phyloP scores from a whole-genome alignment of 2,329 filamentous ascomycete genomes.

The Ophiosphaerella narmari region DNA sequence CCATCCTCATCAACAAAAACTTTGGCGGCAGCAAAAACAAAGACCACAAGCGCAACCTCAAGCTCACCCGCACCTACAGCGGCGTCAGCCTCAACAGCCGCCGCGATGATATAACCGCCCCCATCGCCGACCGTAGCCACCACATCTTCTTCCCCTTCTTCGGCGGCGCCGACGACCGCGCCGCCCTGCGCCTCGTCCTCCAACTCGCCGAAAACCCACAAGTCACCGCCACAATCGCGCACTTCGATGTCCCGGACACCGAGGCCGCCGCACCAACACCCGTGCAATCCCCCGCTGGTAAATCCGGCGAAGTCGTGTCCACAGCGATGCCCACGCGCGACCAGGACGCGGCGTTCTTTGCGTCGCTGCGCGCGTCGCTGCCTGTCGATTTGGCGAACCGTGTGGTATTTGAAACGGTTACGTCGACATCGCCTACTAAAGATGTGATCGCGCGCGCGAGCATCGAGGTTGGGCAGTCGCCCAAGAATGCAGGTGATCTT shows the following conservation, averaged over 20 bases:
- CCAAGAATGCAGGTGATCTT: slow-evolving; percentile 71
- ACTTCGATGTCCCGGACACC: slow-evolving; percentile 52
- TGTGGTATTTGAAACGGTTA: slow-evolving; percentile 62
- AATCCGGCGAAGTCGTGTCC: slow-evolving; percentile 18
- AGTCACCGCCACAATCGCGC: slow-evolving; percentile 77
- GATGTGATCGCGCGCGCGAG: slow-evolving; percentile 60
- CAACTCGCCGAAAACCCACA: slow-evolving; percentile 81
- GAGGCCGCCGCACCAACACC: slow-evolving; percentile 18
- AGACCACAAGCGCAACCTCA: slow-evolving; percentile 28
- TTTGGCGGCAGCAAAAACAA: slow-evolving; percentile 58
- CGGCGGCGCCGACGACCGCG: slow-evolving; percentile 79
- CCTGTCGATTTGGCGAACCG: slow-evolving; percentile 56
- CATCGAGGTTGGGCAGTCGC: slow-evolving; percentile 63
- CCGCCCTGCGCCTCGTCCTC: slow-evolving; percentile 78
- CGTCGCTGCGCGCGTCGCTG: slow-evolving; percentile 61
- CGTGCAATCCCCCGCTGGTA: slow-evolving; percentile 15
- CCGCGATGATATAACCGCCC: slow-evolving; percentile 59
- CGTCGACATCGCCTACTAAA: slow-evolving; percentile 38
- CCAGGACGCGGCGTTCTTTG: slow-evolving; percentile 61
- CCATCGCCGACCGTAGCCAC: slow-evolving; percentile 71
- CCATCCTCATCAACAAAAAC: slow-evolving; percentile 78
- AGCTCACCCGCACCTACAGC: slow-evolving; percentile 37
- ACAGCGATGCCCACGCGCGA: slow-evolving; percentile 34
- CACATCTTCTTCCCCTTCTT: slow-evolving; percentile 89
- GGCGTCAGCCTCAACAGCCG: slow-evolving; percentile 56